Base-by-base conservation (phyloP, 1,284 basidiomycete genomes). In the Apiotrichum gracile region DNA sequence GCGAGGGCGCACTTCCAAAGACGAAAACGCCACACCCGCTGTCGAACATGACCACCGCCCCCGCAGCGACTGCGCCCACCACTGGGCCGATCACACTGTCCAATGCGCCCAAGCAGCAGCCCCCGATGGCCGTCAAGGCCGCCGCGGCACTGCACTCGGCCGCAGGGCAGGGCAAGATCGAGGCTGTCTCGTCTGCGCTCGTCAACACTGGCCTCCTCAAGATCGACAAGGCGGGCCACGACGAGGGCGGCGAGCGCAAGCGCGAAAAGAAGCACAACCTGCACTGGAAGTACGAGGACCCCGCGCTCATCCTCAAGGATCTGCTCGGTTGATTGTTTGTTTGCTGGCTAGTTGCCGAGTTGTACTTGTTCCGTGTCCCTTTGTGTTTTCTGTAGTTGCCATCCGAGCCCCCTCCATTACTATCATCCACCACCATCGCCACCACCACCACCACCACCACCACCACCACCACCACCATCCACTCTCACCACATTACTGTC, bases 201-300 rank as follows among this genome's bases (percentile, higher is more conserved):
- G 29, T 67, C 14, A 61, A 61, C 10, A 61, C 56, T 7, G 66
- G 66, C 5, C 44, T 73, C 45, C 52, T 73, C 29, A 72, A 72
- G 51, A 42, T 72, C 13, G 72, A 73, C 55, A 68, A 70, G 48
- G 62, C 63, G 1, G 65, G 66, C 14, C 59, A 61, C 52, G 58
- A 58, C 10, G 62, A 60, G 19, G 63, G 55, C 0, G 64, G 61
- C 22, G 63, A 61, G 24, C 68, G 65, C 51, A 72, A 73, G 58
- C 43, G 51, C 14, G 67, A 66, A 26, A 69, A 66, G 54, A 73
- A 70, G 49, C 72, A 73, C 58, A 72, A 63, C 48, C 52, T 68
- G 34, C 72, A 76, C 61, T 76, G 74, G 74, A 71, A 69, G 52
- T 76, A 76, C 59, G 73, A 75, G 49, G 74, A 76, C 65, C 74